Conservation (phyloP, 495 filamentous ascomycete species). For the Aspergillus coremiiformis region DNA sequence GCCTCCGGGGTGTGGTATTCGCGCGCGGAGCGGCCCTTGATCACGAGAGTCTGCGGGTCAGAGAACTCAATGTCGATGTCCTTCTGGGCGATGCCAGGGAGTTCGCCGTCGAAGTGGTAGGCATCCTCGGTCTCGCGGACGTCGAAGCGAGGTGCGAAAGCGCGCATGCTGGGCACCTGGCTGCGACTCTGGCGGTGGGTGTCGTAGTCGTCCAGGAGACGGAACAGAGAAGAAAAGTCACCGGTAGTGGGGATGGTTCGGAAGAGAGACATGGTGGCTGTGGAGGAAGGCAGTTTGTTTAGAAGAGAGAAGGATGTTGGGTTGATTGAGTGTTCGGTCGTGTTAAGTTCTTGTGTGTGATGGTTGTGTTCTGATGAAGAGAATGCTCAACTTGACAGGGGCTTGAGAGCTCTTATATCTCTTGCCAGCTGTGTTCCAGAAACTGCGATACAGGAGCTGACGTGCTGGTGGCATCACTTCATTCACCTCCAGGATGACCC, state of each 20-base stretch:
- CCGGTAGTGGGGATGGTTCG: slow-evolving; percentile 23
- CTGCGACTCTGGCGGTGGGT: slow-evolving; percentile 26
- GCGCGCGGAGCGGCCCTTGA: slow-evolving; percentile 57
- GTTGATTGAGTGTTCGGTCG: too few species aligned
- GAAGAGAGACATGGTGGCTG: slow-evolving; percentile 36
- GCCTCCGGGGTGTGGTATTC: slow-evolving; percentile 45
- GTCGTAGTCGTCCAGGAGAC: slow-evolving; percentile 41
- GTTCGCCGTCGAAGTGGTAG: slow-evolving; percentile 86
- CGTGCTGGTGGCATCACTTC: neutral
- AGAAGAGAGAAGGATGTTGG: slow-evolving; percentile 1
- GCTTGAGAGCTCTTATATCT: slow-evolving; percentile 13
- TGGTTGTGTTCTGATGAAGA: slow-evolving; percentile 1
- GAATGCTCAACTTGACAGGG: slow-evolving; percentile 1
- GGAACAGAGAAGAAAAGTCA: slow-evolving; percentile 41
- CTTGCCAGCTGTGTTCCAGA: slow-evolving; percentile 6
- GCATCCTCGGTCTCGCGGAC: slow-evolving; percentile 59
- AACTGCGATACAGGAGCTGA: neutral
- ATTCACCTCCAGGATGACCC: slow-evolving; percentile 5
- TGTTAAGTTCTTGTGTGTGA: neutral
- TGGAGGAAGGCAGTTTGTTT: neutral
- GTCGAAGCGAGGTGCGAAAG: slow-evolving; percentile 76
- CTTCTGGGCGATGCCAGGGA: slow-evolving; percentile 75
- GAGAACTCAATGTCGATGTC: slow-evolving; percentile 80
- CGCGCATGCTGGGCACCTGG: slow-evolving; percentile 19
- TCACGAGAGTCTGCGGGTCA: slow-evolving; percentile 67